A percentile compares a stretch with the other conserved stretches of the same genome.
Evolutionary conservation across 1,284 basidiomycete species (phyloP).

Genomic region (Cutaneotrichosporon cyanovorans): DNA sequence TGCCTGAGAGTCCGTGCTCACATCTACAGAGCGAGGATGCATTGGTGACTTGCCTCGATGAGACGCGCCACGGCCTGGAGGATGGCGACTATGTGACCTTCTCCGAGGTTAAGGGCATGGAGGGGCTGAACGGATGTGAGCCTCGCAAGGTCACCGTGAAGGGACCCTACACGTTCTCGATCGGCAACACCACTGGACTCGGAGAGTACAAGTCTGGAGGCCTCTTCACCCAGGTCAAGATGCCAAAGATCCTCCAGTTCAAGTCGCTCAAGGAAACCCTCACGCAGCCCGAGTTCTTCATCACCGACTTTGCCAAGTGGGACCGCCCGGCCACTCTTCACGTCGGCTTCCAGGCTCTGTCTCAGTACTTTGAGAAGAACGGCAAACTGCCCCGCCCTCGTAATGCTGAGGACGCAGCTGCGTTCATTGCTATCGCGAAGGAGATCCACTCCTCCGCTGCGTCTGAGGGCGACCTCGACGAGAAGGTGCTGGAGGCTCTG

Average conservation of each 20-base stretch:
- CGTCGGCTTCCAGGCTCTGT: constrained; percentile 90
- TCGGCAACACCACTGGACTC: constrained; percentile 76
- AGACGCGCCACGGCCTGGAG: constrained; percentile 93
- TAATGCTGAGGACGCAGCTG: constrained; percentile 71
- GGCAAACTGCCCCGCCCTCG: constrained; percentile 73
- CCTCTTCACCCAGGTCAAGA: constrained; percentile 97
- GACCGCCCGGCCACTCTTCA: constrained; percentile 87
- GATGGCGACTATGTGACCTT: constrained; percentile 98
- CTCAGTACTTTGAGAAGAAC: constrained; percentile 64
- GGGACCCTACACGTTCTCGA: constrained; percentile 91
- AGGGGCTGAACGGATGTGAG: constrained; percentile 79
- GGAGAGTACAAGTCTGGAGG: constrained; percentile 81
- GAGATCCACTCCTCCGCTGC: constrained; percentile 54
- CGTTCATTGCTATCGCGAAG: constrained; percentile 68
- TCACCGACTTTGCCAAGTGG: constrained; percentile 97
- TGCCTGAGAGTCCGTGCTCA: constrained; percentile 3
- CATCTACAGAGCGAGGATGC: constrained; percentile 65
- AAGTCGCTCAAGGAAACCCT: constrained; percentile 89
- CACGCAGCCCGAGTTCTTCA: constrained; percentile 75
- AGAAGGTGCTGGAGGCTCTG: constrained; percentile 69
- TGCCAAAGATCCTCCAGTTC: constrained; percentile 92
- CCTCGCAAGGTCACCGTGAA: constrained; percentile 89
- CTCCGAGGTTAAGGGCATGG: constrained; percentile 94
- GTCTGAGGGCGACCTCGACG: constrained; percentile 63
- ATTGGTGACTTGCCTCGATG: constrained; percentile 91